Evolutionary conservation across 2,329 filamentous ascomycete genomes (phyloP), one percentile per base, ranked within the genome.

Genomic region (Rhynchosporium agropyri): DNA sequence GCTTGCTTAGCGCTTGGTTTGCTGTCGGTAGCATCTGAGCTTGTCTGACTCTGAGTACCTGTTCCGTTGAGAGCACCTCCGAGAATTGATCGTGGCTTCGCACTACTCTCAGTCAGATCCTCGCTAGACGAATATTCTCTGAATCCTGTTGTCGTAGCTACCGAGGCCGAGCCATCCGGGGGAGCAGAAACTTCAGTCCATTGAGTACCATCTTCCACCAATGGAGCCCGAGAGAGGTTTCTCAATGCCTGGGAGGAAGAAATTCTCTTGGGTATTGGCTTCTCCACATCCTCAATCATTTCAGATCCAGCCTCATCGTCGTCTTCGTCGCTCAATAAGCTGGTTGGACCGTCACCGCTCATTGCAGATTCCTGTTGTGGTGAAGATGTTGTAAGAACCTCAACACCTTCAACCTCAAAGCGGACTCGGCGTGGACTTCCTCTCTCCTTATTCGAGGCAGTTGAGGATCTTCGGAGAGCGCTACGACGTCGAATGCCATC

Each of bases 341-440:
- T 63, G n/a, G 48, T 28, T 46, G 61, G 59, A 6, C 66, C 64
- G 20, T 68, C 69, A 42, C 63, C 51, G 6, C 64, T 46, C n/a
- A 64, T 40, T 3, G 61, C 49, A 8, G 67, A 59, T 6, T 59
- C 61, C 10, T 66, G 58, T 40, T 60, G 40, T 53, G 84, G 85
- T 28, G 84, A 86, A 31, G 80, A 77, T 51, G 84, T 86, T 26
- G 85, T 84, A 62, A 86, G 75, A 42, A 89, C 83, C 70, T 88
- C 84, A 66, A 80, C 77, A 59, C 84, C 85, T 71, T 81, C 80
- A 51, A 88, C 81, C 43, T 86, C 81, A 66, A 88, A 88, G 54
- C 86, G 84, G 62, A 88, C 86, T 63, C 84, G 80, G 36, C 85
- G 80, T n/a, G 83, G 84, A 69, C 84, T 86, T 49, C 79, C 77